Evolutionary conservation across 805 yeast genomes (phyloP).

Genomic region (Ogataea trehaloabstinens): DNA sequence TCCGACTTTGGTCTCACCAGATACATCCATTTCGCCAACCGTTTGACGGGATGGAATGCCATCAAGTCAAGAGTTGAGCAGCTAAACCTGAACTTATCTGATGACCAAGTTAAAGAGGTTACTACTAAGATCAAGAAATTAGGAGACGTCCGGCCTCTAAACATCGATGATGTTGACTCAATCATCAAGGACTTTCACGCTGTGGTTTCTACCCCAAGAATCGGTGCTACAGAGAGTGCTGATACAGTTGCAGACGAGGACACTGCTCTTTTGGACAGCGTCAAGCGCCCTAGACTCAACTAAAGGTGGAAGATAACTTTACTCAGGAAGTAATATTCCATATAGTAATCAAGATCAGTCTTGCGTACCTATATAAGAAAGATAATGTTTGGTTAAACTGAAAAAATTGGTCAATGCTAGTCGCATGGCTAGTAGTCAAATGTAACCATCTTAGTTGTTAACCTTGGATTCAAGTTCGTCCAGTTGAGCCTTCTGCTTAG

Average conservation of each 20-base stretch:
- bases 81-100: constrained; percentile 83
- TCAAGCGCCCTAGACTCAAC: constrained; percentile 34
- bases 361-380: not conserved
- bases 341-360: not conserved
- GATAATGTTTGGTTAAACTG: not conserved
- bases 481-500: constrained; percentile 65
- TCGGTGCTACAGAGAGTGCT: constrained; percentile 34
- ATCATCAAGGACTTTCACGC: constrained; percentile 93
- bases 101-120: constrained; percentile 92
- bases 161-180: constrained; percentile 96
- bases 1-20: constrained; percentile 93
- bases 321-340: not conserved
- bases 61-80: constrained; percentile 98
- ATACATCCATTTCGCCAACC: constrained; percentile 96
- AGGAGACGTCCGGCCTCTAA: constrained; percentile 92
- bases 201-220: constrained; percentile 56
- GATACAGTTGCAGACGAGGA: constrained; percentile 28
- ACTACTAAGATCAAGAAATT: constrained; percentile 88
- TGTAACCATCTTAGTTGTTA: constrained; percentile 28
- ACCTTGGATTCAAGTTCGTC: constrained; percentile 49
- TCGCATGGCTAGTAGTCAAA: not conserved
- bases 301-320: constrained; percentile 6
- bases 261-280: constrained; percentile 24
- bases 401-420: too few species aligned
- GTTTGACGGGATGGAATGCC: constrained; percentile 99